Conservation (phyloP, 1,284 basidiomycete species). For the Polyporus tsugae region DNA sequence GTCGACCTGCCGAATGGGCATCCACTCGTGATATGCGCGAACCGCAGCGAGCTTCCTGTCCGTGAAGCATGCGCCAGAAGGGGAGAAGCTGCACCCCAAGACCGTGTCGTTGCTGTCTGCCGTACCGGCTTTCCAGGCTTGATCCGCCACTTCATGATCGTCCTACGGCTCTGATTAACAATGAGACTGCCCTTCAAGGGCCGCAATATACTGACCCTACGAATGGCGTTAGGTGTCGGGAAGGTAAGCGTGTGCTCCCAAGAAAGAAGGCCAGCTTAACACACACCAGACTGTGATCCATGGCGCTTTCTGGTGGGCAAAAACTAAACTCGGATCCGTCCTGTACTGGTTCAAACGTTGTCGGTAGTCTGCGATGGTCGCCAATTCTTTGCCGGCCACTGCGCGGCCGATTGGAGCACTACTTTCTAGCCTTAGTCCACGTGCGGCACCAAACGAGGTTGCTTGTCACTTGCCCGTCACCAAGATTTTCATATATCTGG, state of each 20-base stretch:
- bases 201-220: background rate
- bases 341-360: slow-evolving; percentile 66
- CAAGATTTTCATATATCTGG: slow-evolving; percentile 60
- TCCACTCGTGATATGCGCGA: slow-evolving; percentile 75
- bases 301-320: slow-evolving; percentile 59
- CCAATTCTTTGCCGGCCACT: slow-evolving; percentile 66
- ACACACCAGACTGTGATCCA: slow-evolving; percentile 69
- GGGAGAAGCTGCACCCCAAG: slow-evolving; percentile 61
- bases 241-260: background rate
- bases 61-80: slow-evolving; percentile 66
- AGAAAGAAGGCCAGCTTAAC: background rate
- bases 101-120: slow-evolving; percentile 69
- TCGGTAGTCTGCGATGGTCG: slow-evolving; percentile 70
- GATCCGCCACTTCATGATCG: slow-evolving; percentile 71
- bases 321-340: slow-evolving; percentile 57
- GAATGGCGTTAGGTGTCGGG: background rate
- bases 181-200: background rate
- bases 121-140: slow-evolving; percentile 71
- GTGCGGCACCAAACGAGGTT: background rate
- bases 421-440: background rate
- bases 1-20: slow-evolving; percentile 72
- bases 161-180: slow-evolving; percentile 45
- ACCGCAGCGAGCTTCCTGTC: slow-evolving; percentile 71
- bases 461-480: slow-evolving; percentile 49
- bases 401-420: slow-evolving; percentile 42